phyloP scores from a whole-genome alignment of 768 basidiomycete species.

The Russula foetens region DNA sequence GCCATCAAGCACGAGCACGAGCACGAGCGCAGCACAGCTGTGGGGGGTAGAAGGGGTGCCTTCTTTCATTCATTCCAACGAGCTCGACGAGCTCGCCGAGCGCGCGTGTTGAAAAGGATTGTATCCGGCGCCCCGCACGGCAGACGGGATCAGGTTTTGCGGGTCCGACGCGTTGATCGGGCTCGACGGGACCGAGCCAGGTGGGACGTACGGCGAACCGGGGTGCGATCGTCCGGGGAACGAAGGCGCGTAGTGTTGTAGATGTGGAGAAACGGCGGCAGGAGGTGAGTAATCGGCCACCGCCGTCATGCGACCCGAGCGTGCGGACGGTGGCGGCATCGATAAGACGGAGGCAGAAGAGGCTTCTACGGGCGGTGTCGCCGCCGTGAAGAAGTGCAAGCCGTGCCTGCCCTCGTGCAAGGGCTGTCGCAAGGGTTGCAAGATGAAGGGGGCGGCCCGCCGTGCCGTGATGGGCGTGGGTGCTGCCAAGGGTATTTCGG shows the following conservation, averaged over 20 bases:
- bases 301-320: neutral
- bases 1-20: too few species aligned
- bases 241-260: constrained; percentile 6
- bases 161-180: constrained; percentile 5
- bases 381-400: neutral
- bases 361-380: neutral
- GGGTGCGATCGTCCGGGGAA: neutral
- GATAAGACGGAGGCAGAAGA: neutral
- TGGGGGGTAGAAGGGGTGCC: too few species aligned
- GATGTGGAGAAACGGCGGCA: neutral
- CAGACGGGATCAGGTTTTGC: constrained; percentile 13
- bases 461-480: neutral
- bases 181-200: neutral
- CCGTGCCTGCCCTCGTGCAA: neutral
- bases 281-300: neutral
- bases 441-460: neutral
- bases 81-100: constrained; percentile 7
- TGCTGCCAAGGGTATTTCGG: neutral
- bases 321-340: neutral
- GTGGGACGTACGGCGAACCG: neutral
- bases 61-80: too few species aligned
- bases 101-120: constrained; percentile 14
- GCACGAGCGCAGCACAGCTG: too few species aligned
- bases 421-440: neutral
- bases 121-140: constrained; percentile 17